phyloP scores from a whole-genome alignment of 1,284 basidiomycete species.

The Pseudozyma tsukubaensis region DNA sequence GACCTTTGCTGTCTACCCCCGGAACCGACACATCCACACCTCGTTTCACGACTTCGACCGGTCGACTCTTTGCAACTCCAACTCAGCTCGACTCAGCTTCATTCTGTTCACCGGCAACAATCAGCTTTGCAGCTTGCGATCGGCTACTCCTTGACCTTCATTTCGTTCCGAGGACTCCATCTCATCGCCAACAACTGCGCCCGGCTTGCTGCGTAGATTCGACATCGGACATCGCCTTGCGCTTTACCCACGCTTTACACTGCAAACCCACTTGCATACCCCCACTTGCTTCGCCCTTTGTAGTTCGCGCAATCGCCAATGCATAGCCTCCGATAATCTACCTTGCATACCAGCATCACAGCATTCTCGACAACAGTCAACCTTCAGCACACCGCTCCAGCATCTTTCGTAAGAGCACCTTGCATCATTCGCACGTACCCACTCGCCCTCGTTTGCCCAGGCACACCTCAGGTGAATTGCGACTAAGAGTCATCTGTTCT shows the following conservation, averaged over 20 bases:
- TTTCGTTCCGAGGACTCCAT: conserved; percentile 12
- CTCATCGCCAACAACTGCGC: conserved; percentile 10
- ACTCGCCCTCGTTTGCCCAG: no score
- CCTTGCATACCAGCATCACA: no score
- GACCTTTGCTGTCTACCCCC: conserved; percentile 1
- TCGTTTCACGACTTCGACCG: conserved; percentile 13
- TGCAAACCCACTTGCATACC: neutral
- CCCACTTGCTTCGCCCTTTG: neutral
- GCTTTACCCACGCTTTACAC: conserved; percentile 22
- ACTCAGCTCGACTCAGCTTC: conserved; percentile 5
- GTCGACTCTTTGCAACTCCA: neutral
- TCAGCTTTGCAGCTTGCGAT: conserved; percentile 7
- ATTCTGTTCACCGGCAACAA: conserved; percentile 3
- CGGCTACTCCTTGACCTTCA: conserved; percentile 6
- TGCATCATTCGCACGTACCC: no score
- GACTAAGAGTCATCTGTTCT: no score
- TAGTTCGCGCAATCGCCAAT: no score
- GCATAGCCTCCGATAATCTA: no score
- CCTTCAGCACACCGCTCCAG: no score
- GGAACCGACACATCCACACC: conserved; percentile 9
- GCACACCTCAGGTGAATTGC: no score
- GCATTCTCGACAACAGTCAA: no score
- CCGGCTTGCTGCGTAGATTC: neutral
- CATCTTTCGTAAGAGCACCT: no score
- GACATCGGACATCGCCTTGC: conserved; percentile 7